A percentile compares a stretch with the other conserved stretches of the same genome.
Conservation (phyloP, 805 yeast genomes). For the Myxozyma udenii region DNA sequence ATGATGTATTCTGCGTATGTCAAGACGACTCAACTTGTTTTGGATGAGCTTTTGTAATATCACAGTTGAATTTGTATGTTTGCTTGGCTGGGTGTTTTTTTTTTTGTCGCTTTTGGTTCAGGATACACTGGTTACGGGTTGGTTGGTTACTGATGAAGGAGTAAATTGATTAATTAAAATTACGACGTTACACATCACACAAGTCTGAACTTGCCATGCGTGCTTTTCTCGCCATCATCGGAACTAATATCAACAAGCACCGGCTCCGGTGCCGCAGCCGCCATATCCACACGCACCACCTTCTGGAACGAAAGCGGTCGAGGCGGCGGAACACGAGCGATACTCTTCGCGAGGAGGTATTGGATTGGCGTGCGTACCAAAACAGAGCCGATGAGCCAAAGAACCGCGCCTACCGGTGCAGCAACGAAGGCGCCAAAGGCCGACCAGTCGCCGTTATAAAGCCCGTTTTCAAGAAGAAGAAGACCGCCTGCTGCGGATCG, state of each 20-base stretch:
- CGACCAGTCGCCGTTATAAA: constrained; percentile 84
- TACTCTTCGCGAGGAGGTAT: background rate
- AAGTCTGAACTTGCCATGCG: too few relatives aligned
- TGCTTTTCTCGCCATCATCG: too few relatives aligned
- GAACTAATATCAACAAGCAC: too few relatives aligned
- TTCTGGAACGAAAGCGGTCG: too few relatives aligned
- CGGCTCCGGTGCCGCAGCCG: too few relatives aligned
- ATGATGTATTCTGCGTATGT: constrained; percentile 20
- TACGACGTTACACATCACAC: too few relatives aligned
- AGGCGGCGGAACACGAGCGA: too few relatives aligned
- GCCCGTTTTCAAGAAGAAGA: constrained; percentile 60
- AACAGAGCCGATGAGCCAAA: constrained; percentile 39
- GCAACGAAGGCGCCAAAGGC: constrained; percentile 91
- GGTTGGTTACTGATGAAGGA: background rate
- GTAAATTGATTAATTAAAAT: too few relatives aligned
- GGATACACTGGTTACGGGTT: too few relatives aligned
- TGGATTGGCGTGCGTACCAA: constrained; percentile 6
- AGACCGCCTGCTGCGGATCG: constrained; percentile 77
- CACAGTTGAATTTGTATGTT: background rate
- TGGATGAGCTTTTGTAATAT: background rate
- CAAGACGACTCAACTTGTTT: constrained; percentile 1
- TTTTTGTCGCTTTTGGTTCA: too few relatives aligned
- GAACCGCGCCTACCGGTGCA: constrained; percentile 78
- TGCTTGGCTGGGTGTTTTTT: too few relatives aligned
- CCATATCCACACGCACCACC: too few relatives aligned